Conservation (phyloP, 2,329 filamentous ascomycete genomes). For the Colletotrichum nymphaeae region DNA sequence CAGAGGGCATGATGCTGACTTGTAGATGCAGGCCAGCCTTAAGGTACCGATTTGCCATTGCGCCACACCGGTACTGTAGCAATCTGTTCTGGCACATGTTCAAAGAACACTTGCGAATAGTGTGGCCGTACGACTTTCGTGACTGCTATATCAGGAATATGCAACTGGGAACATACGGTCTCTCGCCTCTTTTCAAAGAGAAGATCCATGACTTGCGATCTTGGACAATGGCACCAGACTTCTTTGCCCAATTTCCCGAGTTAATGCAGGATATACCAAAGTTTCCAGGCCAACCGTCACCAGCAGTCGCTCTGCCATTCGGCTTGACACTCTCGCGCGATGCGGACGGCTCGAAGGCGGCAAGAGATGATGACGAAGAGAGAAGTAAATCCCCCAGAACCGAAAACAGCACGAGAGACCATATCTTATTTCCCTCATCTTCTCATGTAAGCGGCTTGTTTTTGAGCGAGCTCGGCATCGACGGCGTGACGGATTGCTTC, state of each 20-base stretch:
- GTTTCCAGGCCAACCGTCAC: not conserved
- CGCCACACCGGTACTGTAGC: constrained; percentile 44
- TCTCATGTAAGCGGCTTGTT: not conserved
- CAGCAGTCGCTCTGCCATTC: not conserved
- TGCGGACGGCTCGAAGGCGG: not conserved
- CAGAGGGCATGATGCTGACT: not conserved
- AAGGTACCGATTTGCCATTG: constrained; percentile 43
- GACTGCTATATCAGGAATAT: constrained; percentile 41
- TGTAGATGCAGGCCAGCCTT: constrained; percentile 41
- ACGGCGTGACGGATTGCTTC: not conserved
- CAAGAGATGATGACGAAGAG: not conserved
- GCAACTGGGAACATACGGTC: constrained; percentile 38
- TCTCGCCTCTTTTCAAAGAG: constrained; percentile 39
- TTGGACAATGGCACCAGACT: constrained; percentile 44
- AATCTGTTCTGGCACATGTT: constrained; percentile 45
- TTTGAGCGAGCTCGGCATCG: not conserved
- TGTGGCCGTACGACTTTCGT: constrained; percentile 40
- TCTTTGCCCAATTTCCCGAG: constrained; percentile 43
- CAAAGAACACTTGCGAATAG: constrained; percentile 37
- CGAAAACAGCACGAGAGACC: too few species aligned
- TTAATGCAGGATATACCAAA: constrained; percentile 45
- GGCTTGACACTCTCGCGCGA: not conserved
- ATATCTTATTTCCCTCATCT: not conserved
- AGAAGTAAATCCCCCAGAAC: too few species aligned
- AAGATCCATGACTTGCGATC: constrained; percentile 40